phyloP scores from a whole-genome alignment of 2,329 filamentous ascomycete species.

The Claviceps quebecensis region DNA sequence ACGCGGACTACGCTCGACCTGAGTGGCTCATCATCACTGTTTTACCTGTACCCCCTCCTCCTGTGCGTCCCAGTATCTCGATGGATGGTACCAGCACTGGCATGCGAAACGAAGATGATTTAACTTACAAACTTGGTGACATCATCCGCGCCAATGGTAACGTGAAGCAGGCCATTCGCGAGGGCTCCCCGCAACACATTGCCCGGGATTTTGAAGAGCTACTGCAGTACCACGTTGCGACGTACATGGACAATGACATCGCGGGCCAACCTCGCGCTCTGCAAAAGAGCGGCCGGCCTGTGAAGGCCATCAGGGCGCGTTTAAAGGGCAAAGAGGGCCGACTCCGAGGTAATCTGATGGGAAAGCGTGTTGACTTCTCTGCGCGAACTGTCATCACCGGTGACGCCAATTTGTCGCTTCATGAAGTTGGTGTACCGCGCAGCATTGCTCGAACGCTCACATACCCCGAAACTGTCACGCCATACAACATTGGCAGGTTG shows the following conservation, averaged over 20 bases:
- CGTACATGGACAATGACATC: slow-evolving; percentile 99
- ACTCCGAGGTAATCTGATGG: slow-evolving; percentile 97
- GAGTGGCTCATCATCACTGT: slow-evolving; percentile 98
- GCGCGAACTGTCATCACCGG: slow-evolving; percentile 99
- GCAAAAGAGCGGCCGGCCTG: slow-evolving; percentile 90
- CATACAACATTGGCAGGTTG: slow-evolving; percentile 91
- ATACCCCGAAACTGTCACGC: slow-evolving; percentile 93
- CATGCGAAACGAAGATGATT: slow-evolving; percentile 90
- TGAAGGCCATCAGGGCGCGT: slow-evolving; percentile 92
- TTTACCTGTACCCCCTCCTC: slow-evolving; percentile 85
- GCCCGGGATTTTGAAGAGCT: slow-evolving; percentile 80
- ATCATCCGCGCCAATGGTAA: slow-evolving; percentile 97
- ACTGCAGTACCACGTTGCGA: slow-evolving; percentile 94
- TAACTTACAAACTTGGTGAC: slow-evolving; percentile 98
- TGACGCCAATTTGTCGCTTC: slow-evolving; percentile 88
- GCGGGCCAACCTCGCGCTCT: slow-evolving; percentile 86
- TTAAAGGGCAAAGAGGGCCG: slow-evolving; percentile 98
- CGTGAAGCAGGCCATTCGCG: slow-evolving; percentile 76
- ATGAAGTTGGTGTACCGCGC: slow-evolving; percentile 91
- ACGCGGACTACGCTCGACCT: slow-evolving; percentile 84
- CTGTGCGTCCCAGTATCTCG: slow-evolving; percentile 91
- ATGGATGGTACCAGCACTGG: slow-evolving; percentile 90
- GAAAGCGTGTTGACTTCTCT: slow-evolving; percentile 98
- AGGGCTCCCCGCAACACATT: slow-evolving; percentile 86
- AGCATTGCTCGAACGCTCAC: slow-evolving; percentile 88